These are phyloP conservation scores for Podospora bellae-mahoneyi DNA, from an alignment of 495 filamentous ascomycete species.

Conservation along the genomic window DNA sequence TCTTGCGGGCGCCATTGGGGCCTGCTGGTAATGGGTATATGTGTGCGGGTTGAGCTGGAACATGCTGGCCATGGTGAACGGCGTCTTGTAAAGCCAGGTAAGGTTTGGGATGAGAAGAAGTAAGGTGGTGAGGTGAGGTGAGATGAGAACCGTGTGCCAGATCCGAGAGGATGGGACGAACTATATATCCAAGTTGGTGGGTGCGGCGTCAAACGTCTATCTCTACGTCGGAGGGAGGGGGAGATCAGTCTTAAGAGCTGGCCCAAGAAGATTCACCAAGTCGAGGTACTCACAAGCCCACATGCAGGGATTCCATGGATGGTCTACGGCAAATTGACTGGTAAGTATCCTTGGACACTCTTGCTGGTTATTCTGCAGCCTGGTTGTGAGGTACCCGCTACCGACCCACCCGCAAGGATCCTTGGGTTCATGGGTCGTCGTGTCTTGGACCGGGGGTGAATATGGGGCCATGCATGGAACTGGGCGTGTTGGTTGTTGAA, in stretches of 20 bases:
- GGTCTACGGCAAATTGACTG: constrained; percentile 5
- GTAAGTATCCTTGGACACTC: constrained; percentile 6
- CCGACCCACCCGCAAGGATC: constrained; percentile 10
- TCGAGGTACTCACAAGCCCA: not conserved
- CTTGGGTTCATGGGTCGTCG: constrained; percentile 6
- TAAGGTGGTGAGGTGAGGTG: constrained; percentile 13
- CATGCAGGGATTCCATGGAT: constrained; percentile 18
- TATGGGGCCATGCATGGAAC: constrained; percentile 17
- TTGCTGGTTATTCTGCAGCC: constrained; percentile 23
- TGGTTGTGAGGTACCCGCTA: constrained; percentile 22
- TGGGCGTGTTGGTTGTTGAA: not conserved
- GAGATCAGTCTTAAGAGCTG: not conserved
- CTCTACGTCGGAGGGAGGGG: not conserved
- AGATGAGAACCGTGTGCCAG: not conserved
- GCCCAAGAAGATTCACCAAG: not conserved
- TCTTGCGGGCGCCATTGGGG: constrained; percentile 44
- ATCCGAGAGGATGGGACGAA: constrained; percentile 4
- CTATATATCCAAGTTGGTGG: constrained; percentile 10
- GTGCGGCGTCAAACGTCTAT: constrained; percentile 9
- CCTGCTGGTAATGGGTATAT: constrained; percentile 40
- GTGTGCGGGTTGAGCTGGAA: constrained; percentile 45
- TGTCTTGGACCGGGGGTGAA: not conserved
- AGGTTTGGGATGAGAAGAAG: constrained; percentile 7
- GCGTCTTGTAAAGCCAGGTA: not conserved
- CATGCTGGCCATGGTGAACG: constrained; percentile 29